Base-by-base conservation (phyloP, 108 stramenopile species). In the Nitzschia sp. region DNA sequence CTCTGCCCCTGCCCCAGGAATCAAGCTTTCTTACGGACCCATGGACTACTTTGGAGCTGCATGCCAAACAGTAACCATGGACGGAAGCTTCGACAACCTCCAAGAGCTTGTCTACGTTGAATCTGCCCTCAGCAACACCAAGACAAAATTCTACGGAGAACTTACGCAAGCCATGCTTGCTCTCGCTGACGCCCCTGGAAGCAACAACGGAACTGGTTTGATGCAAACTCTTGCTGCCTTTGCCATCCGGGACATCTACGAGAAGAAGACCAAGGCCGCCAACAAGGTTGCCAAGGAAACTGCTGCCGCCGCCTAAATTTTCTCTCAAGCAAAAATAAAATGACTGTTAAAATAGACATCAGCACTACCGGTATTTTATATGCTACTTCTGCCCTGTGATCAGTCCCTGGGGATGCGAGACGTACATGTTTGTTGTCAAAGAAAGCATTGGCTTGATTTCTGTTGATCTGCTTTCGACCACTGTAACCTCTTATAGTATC, bases 151-250 rank as follows among this genome's bases (percentile, higher is more conserved):
- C 90, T 95, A 93, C 78, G 96, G 95, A 66, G 97, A 97, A 84
- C 75, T 97, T 62, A 94, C 97, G 38, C 94, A 95, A 70, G 93
- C 95, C 73, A 95, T 97, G 92, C 88, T 97, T 59, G 86, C 87
- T 68, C 89, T 94, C 61, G 86, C 93, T 52, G 92, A 96, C 75
- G 90, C 96, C 34, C 97, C 97, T 30, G 97, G 97, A 66, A 82
- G 80, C 71, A 89, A 95, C 89, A 96, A 97, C 83, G 97, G 97
- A 75, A 96, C 95, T 45, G 97, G 97, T 68, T 85, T 97, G 69
- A 96, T 97, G 94, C 97, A 97, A 87, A 96, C 97, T 56, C 82
- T 97, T 71, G 94, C 94, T 69, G 90, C 94, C 69, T 94, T 97
- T 72, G 96, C 96, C 75, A 94, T 97, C 61, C 88, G 97, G 47